A percentile compares a stretch with the other conserved stretches of the same genome.
phyloP scores from a whole-genome alignment of 805 yeast genomes.

The Trichomonascus vanleenenianus region DNA sequence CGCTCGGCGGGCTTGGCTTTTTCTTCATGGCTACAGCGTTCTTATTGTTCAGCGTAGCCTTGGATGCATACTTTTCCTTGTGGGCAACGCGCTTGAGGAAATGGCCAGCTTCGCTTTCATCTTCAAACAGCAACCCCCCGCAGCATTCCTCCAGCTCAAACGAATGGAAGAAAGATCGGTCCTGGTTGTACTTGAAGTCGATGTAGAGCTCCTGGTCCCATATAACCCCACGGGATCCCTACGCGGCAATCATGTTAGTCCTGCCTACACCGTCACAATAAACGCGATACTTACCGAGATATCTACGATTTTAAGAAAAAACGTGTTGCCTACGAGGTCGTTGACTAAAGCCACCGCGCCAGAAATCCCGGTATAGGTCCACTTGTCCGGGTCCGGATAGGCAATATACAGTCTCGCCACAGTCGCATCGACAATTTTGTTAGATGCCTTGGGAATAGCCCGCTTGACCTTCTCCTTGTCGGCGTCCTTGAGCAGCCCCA shows the following conservation, averaged over 20 bases:
- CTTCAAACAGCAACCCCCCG: conserved; percentile 84
- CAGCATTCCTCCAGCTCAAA: conserved; percentile 89
- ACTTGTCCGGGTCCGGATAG: conserved; percentile 68
- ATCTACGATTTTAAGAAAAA: conserved; percentile 84
- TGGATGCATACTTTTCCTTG: conserved; percentile 78
- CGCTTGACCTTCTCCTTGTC: conserved; percentile 90
- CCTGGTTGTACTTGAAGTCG: conserved; percentile 85
- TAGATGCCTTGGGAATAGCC: conserved; percentile 78
- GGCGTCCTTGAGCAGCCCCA: conserved; percentile 29
- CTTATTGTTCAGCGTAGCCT: conserved; percentile 76
- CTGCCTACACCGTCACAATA: neutral
- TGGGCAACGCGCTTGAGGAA: conserved; percentile 69
- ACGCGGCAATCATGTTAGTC: conserved; percentile 4
- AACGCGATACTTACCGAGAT: conserved; percentile 30
- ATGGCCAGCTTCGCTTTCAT: conserved; percentile 77
- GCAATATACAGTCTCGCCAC: conserved; percentile 87
- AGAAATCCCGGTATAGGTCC: conserved; percentile 82
- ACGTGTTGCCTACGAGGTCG: conserved; percentile 90
- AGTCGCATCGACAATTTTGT: conserved; percentile 83
- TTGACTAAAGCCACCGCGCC: conserved; percentile 88
- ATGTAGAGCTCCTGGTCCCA: conserved; percentile 97
- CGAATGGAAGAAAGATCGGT: conserved; percentile 87
- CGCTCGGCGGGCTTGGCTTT: conserved; percentile 28
- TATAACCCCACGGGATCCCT: conserved; percentile 74
- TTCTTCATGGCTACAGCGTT: conserved; percentile 78